Evolutionary conservation across 108 stramenopile species (phyloP).

Genomic region (Cyclotella distinguenda): DNA sequence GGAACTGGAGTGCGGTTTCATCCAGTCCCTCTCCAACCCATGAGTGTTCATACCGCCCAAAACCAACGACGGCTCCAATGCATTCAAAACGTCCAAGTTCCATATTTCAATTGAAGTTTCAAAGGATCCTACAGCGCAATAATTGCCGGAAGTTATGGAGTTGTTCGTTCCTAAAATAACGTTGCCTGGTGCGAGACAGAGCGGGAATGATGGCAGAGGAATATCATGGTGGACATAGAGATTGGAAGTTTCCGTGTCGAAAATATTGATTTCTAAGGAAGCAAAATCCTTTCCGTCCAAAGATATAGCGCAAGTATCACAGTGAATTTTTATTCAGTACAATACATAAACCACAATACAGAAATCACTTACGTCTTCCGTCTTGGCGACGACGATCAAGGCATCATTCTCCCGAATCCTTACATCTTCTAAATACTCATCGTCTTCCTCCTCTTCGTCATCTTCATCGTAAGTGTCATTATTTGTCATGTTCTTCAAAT

Average conservation of each 20-base stretch:
- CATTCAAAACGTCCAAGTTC: constrained; percentile 98
- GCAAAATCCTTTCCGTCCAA: constrained; percentile 72
- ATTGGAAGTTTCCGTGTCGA: constrained; percentile 82
- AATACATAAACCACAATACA: neutral
- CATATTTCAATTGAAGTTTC: constrained; percentile 97
- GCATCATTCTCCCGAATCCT: constrained; percentile 71
- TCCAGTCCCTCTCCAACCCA: constrained; percentile 68
- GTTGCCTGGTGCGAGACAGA: constrained; percentile 86
- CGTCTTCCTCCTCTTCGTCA: constrained; percentile 76
- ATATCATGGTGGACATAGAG: constrained; percentile 99
- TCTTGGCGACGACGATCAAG: constrained; percentile 80
- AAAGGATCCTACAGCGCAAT: constrained; percentile 96
- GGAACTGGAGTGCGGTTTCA: constrained; percentile 58
- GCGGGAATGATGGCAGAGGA: constrained; percentile 94
- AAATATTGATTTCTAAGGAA: constrained; percentile 85
- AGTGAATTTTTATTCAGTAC: neutral
- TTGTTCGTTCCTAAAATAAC: constrained; percentile 38
- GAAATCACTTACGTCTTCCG: constrained; percentile 67
- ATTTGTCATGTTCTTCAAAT: constrained; percentile 50
- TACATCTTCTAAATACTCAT: constrained; percentile 63
- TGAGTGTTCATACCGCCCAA: constrained; percentile 92
- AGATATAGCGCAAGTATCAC: neutral
- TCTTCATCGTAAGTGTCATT: constrained; percentile 47
- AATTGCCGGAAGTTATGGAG: constrained; percentile 75
- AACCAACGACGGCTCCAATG: constrained; percentile 89